phyloP scores from a whole-genome alignment of 2,329 filamentous ascomycete species.

The Penicillium palitans region DNA sequence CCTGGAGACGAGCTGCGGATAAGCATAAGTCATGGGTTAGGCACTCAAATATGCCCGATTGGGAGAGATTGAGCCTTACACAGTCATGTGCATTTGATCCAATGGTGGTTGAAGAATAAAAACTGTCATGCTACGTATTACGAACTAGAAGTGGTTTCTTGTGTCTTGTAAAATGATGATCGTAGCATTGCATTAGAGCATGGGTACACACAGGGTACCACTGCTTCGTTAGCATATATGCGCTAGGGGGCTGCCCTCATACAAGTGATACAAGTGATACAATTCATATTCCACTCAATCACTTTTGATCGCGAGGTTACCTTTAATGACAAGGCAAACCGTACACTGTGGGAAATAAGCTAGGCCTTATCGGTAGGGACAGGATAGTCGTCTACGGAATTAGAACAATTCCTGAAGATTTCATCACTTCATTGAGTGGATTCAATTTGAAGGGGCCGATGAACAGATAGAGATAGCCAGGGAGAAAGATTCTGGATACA shows the following conservation, averaged over 20 bases:
- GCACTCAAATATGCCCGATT: constrained; percentile 16
- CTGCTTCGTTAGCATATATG: no score
- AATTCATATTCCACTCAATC: no score
- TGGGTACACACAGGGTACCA: no score
- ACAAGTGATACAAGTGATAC: no score
- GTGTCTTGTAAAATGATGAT: neutral
- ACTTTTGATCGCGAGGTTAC: no score
- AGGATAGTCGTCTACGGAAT: no score
- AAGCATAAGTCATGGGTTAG: constrained; percentile 16
- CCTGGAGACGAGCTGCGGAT: constrained; percentile 12
- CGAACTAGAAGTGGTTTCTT: neutral
- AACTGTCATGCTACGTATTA: neutral
- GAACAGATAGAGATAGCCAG: neutral
- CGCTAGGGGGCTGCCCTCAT: no score
- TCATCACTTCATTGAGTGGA: neutral
- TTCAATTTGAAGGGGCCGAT: neutral
- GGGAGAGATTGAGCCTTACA: constrained; percentile 1
- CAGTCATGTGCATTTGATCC: neutral
- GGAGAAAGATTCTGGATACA: neutral
- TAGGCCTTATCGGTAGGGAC: no score
- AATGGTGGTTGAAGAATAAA: neutral
- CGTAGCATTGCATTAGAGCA: neutral
- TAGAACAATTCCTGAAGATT: neutral
- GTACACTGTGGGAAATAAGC: no score
- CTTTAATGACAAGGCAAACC: no score